Evolutionary conservation across 352 stramenopile species (phyloP).

Genomic region (Phytophthora sojae): DNA sequence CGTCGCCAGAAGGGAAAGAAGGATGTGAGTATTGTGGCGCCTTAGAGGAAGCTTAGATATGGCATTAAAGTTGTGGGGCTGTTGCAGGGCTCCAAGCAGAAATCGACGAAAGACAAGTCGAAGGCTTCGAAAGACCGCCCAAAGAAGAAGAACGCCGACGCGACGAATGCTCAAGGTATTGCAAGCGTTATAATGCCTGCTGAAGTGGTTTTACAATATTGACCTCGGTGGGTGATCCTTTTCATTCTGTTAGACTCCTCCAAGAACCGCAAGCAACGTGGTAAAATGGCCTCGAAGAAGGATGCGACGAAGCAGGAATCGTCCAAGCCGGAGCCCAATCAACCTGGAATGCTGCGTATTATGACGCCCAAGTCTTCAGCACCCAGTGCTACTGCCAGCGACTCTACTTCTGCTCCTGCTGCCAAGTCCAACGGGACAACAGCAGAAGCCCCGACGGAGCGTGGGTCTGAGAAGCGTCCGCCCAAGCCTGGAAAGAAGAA

Average conservation of each 20-base stretch:
- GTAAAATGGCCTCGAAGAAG: conserved; percentile 39
- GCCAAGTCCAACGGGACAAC: conserved; percentile 20
- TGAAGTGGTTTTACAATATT: background rate
- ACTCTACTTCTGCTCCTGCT: conserved; percentile 6
- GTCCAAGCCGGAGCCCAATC: conserved; percentile 32
- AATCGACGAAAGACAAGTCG: conserved; percentile 49
- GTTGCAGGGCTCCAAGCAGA: conserved; percentile 36
- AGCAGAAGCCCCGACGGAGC: conserved; percentile 17
- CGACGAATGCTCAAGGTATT: conserved; percentile 29
- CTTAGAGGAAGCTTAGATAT: background rate
- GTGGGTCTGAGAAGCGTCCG: conserved; percentile 31
- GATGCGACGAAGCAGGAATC: conserved; percentile 44
- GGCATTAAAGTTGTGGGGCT: background rate
- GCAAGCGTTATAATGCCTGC: background rate
- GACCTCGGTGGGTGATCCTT: background rate
- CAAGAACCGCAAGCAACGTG: conserved; percentile 59
- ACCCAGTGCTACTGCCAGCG: background rate
- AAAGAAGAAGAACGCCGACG: conserved; percentile 40
- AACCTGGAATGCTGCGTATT: conserved; percentile 63
- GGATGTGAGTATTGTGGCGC: conserved; percentile 35
- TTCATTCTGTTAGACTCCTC: conserved; percentile 29
- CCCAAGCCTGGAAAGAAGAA: conserved; percentile 38
- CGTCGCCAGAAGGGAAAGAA: conserved; percentile 59
- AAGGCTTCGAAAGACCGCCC: conserved; percentile 42
- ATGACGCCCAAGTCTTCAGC: conserved; percentile 51